These are phyloP conservation scores for Wickerhamomyces tratensis DNA, from an alignment of 805 yeast genomes.

Conservation along the genomic window DNA sequence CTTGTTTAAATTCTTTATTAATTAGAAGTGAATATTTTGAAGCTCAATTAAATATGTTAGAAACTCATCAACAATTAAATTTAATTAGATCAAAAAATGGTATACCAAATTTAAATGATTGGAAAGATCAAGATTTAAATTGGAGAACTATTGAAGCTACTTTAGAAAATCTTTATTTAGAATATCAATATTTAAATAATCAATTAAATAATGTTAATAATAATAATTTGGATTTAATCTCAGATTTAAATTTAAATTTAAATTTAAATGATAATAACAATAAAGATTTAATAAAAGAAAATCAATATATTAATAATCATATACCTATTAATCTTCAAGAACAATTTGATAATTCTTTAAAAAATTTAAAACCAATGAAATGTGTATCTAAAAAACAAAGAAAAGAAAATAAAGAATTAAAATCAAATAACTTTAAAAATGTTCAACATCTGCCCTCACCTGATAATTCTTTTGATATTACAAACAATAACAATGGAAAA, in stretches of 20 bases:
- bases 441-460: neutral
- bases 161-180: slow-evolving; percentile 31
- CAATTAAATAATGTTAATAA: slow-evolving; percentile 1
- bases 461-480: neutral
- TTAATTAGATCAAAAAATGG: slow-evolving; percentile 7
- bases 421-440: neutral
- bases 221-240: too few species aligned
- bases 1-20: slow-evolving; percentile 18
- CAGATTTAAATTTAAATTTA: neutral
- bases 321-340: neutral
- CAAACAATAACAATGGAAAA: too few species aligned
- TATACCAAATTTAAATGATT: slow-evolving; percentile 7
- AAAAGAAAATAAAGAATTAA: neutral
- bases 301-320: too few species aligned
- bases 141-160: slow-evolving; percentile 38
- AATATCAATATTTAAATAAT: slow-evolving; percentile 24
- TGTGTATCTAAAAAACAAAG: slow-evolving; percentile 6
- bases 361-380: slow-evolving; percentile 8
- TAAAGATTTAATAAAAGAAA: neutral
- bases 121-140: slow-evolving; percentile 26
- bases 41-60: slow-evolving; percentile 18
- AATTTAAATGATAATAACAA: too few species aligned
- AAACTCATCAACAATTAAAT: slow-evolving; percentile 11
- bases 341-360: neutral
- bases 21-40: slow-evolving; percentile 22